A percentile compares a stretch with the other conserved stretches of the same genome.
phyloP scores from a whole-genome alignment of 164 flowering plant species.

The Macadamia tetraphylla region DNA sequence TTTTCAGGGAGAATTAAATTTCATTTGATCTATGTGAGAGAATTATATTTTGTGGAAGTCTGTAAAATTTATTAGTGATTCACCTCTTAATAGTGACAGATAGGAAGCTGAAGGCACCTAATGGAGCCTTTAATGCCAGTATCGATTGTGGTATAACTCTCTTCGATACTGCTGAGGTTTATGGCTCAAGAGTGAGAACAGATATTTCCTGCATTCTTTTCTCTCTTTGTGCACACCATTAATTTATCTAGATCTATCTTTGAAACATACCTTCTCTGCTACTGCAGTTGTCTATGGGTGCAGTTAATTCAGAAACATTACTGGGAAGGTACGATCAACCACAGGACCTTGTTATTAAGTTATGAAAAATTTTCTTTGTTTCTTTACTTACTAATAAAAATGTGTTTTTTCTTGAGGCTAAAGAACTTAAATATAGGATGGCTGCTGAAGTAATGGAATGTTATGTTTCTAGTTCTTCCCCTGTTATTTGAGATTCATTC shows the following conservation, averaged over 20 bases:
- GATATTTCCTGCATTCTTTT: neutral
- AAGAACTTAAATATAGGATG: neutral
- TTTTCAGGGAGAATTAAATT: neutral
- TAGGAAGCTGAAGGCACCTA: conserved; percentile 83
- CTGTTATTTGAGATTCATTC: neutral
- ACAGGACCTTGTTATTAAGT: neutral
- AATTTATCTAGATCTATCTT: neutral
- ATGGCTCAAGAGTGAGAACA: conserved; percentile 71
- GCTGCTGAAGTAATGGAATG: neutral
- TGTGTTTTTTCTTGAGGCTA: neutral
- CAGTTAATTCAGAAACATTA: conserved; percentile 80
- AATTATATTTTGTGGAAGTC: neutral
- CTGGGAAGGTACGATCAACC: conserved; percentile 68
- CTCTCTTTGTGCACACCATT: neutral
- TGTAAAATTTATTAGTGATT: neutral
- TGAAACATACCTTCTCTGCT: neutral
- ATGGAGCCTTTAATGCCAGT: conserved; percentile 76
- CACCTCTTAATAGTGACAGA: conserved; percentile 37
- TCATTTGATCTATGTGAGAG: neutral
- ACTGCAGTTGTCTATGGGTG: conserved; percentile 71
- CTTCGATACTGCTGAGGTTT: conserved; percentile 92
- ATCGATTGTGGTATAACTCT: conserved; percentile 74
- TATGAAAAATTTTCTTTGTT: neutral
- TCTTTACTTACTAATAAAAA: neutral
- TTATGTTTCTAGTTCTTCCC: neutral